A percentile compares a stretch with the other conserved stretches of the same genome.
These are phyloP conservation scores for Microsporum audouinii DNA, from an alignment of 2,329 filamentous ascomycete genomes.

Conservation along the genomic window DNA sequence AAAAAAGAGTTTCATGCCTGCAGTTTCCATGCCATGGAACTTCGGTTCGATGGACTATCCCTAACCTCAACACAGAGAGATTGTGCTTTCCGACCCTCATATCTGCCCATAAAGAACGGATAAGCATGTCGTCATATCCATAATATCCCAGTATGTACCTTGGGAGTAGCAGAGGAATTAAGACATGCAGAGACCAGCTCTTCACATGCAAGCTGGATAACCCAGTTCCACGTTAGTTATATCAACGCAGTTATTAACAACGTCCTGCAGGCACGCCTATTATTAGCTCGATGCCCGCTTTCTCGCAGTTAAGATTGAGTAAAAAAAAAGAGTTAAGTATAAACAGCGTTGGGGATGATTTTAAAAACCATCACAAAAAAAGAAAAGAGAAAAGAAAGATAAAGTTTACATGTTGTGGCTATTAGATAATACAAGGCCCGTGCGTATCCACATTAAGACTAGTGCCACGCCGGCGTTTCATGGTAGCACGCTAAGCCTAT, in stretches of 20 bases:
- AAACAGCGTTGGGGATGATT: background rate
- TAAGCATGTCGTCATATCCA: background rate
- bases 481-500: background rate
- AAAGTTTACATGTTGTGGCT: background rate
- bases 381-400: background rate
- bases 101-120: background rate
- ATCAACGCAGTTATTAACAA: background rate
- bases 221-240: background rate
- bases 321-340: background rate
- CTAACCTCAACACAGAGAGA: background rate
- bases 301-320: background rate
- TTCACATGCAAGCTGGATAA: background rate
- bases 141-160: background rate
- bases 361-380: background rate
- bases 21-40: background rate
- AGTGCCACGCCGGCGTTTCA: background rate
- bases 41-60: background rate
- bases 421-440: background rate
- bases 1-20: background rate
- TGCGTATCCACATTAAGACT: background rate
- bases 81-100: background rate
- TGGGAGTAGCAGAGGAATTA: background rate
- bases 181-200: background rate
- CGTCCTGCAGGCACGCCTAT: conserved; percentile 1
- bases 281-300: background rate